Evolutionary conservation across 306 rosid genomes (phyloP), one percentile per base, ranked within the genome.

Genomic region (Cicer pinnatifidum): DNA sequence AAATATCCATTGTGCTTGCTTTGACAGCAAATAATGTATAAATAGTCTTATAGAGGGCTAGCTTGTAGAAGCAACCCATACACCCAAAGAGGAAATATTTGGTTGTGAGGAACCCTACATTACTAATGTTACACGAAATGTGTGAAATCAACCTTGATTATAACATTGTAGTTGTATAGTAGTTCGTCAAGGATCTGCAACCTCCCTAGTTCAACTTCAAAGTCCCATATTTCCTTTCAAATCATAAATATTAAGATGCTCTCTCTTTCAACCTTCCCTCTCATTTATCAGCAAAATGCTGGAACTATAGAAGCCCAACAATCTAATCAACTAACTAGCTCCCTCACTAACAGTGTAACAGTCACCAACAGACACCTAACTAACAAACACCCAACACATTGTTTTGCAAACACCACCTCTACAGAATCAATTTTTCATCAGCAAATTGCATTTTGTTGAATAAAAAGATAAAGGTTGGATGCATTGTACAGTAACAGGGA

Each of bases 391-490:
- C 35, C 39, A 53, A 5, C 47, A 40, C 53, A 62, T 62, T 74
- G 33, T 48, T 19, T 19, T 20, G 11, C 20, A 51, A 60, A 16
- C 35, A 61, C 6, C 13, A 43, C 20, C 52, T 43, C 57, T 9
- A 12, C 28, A 16, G 35, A 38, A 48, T 11, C 51, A 43, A 50
- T 68, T 37, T 44, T 33, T 44, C 71, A 11, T 39, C 13, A 51
- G 56, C 33, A 48, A 53, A 40, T 57, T 47, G 12, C 59, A 72
- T 77, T 77, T 67, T 45, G n/a, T 65, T 39, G 10, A 11, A 20
- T 9, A 48, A 46, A 81, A 80, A n/a, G 17, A 57, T 38, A 44
- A 47, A 78, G 50, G 61, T 62, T 53, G 9, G 46, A 28, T 17
- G 69, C 38, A 56, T 41, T 19, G 16, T 58, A 60, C 63, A 33